Evolutionary conservation across 2,329 filamentous ascomycete genomes (phyloP), one percentile per base, ranked within the genome.

Genomic region (Rutstroemia sp.): DNA sequence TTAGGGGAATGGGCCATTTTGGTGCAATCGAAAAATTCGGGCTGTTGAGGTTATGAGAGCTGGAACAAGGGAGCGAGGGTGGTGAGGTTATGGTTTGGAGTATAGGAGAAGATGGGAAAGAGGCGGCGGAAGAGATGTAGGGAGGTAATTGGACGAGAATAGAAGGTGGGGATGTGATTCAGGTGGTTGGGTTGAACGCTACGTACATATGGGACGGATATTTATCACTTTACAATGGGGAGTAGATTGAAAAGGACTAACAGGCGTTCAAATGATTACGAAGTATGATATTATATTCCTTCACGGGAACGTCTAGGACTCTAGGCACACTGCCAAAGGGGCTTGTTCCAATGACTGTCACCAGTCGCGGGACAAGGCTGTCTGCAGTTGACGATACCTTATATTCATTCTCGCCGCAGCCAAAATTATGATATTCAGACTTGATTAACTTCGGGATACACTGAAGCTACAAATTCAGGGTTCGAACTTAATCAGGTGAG

Each of bases 41-140:
- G 86, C 0, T 88, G 88, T 55, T 86, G 85, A 0, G 86, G 86
- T 0, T 89, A 89, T 62, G 82, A 84, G 0, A 73, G 75, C 47
- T 87, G 80, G 80, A 77, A 78, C 10, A 77, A 85, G 0, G 86
- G 85, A 1, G 76, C 77, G 5, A 73, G 83, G 1, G 79, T 84
- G 62, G 70, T 87, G 12, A 62, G 74, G 2, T 61, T 86, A 1
- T 70, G 74, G 2, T 71, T 78, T 42, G 19, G 19, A 19, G 19
- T 19, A 19, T 19, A 19, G 30, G 9, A 34, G 30, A 10, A 9
- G 30, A 34, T 4, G 65, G 71, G 1, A 64, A 81, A 30, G 52
- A 45, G 25, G 7, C 25, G 25, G 25, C 25, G 25, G 25, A 6
- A 10, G 56, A 53, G 19, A 61, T 71, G 19, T 73, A 75, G 14